These are phyloP conservation scores for Trametes sp. DNA, from an alignment of 1,284 basidiomycete species.

Conservation along the genomic window DNA sequence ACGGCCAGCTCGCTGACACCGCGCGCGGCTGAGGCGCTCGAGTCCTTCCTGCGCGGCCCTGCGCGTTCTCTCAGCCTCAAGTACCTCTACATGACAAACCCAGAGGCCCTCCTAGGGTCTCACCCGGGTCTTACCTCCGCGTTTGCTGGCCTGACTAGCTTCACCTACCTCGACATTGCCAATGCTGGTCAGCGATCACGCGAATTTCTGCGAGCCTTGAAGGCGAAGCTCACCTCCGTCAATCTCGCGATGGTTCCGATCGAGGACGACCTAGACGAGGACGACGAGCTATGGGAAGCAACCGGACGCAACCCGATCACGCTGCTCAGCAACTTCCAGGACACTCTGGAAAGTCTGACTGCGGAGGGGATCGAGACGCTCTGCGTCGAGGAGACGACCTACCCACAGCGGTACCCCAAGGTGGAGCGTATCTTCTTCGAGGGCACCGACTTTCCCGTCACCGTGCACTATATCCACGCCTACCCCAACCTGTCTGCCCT, in stretches of 20 bases:
- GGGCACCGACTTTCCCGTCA: background rate
- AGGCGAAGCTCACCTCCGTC: background rate
- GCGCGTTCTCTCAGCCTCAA: background rate
- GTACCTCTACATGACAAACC: background rate
- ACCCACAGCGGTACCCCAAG: background rate
- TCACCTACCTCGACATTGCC: background rate
- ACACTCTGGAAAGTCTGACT: background rate
- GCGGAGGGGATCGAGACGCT: background rate
- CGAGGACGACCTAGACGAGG: background rate
- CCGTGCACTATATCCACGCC: background rate
- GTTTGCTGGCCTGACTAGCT: background rate
- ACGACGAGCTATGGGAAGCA: background rate
- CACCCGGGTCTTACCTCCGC: background rate
- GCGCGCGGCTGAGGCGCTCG: background rate
- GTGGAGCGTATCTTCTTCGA: background rate
- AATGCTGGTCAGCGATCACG: background rate
- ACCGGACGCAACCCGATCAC: slow-evolving; percentile 2
- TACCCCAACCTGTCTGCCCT: background rate
- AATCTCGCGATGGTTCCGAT: background rate
- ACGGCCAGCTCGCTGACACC: background rate
- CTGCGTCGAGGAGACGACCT: background rate
- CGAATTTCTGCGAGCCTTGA: background rate
- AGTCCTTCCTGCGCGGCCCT: background rate
- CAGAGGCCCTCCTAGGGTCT: background rate
- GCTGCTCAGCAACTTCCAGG: slow-evolving; percentile 7